Evolutionary conservation across 805 yeast species (phyloP).

Genomic region (Blastobotrys peoriensis): DNA sequence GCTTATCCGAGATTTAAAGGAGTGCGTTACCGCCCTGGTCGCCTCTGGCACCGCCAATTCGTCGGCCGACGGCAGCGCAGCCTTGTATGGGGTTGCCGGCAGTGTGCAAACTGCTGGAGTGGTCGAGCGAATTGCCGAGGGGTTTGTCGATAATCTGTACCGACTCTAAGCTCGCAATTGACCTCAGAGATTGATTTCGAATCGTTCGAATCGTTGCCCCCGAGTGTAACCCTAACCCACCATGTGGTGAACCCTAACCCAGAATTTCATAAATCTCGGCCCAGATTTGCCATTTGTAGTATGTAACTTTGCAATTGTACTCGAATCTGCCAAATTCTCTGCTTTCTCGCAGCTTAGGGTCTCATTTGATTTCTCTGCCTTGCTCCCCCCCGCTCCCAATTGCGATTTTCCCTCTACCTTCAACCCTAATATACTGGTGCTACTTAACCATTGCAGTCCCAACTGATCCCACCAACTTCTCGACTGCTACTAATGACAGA

Average conservation of each 20-base stretch:
- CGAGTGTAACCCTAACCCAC: not conserved
- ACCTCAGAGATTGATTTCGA: not conserved
- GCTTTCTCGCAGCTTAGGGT: too few relatives aligned
- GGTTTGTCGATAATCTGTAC: slow-evolving; percentile 76
- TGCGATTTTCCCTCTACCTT: too few relatives aligned
- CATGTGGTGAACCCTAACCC: too few relatives aligned
- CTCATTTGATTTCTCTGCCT: too few relatives aligned
- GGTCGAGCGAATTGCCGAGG: slow-evolving; percentile 71
- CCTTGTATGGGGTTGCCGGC: slow-evolving; percentile 93
- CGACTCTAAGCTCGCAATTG: slow-evolving; percentile 39
- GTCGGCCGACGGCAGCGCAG: slow-evolving; percentile 57
- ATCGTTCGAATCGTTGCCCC: not conserved
- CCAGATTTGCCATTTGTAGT: too few relatives aligned
- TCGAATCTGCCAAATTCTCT: too few relatives aligned
- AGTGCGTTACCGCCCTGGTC: slow-evolving; percentile 38
- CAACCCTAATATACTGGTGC: too few relatives aligned
- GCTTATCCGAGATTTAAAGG: slow-evolving; percentile 47
- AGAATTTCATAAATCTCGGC: not conserved
- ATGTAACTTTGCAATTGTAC: too few relatives aligned
- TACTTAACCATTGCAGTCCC: too few relatives aligned
- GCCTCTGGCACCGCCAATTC: slow-evolving; percentile 23
- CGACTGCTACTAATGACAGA: too few relatives aligned
- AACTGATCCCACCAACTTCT: too few relatives aligned
- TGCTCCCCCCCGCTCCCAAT: too few relatives aligned
- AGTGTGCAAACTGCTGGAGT: slow-evolving; percentile 78